Base-by-base conservation (phyloP, 495 filamentous ascomycete species). In the Penicillium angulare region DNA sequence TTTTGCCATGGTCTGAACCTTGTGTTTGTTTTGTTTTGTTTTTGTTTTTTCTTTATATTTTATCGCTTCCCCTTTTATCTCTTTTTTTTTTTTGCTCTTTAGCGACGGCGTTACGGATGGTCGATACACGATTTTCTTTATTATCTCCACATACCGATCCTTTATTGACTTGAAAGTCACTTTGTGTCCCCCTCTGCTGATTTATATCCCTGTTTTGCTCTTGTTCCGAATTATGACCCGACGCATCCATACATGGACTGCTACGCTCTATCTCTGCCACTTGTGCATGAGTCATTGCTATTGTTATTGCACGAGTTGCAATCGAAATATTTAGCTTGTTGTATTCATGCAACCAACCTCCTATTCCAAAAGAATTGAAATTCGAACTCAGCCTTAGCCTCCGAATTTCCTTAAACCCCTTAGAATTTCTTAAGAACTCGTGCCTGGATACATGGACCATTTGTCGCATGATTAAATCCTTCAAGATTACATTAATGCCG, bases 71-170 rank as follows among this genome's bases (percentile, higher is more conserved):
- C 34, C 33, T 46, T 15, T 50, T 40, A 22, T 46, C 32, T 40
- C 3, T 35, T 50, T 48, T 12, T 49, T 56, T 52, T 31, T 35
- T 50, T 39, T 46, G 22, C 48, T 49, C 50, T 67, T 47, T 55
- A 75, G 70, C 70, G 70, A 68, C 34, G 70, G 72, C 64, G 72
- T 75, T 66, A n/a, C 56, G 59, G 41, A 50, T 42, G n/a, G 27
- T 53, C 35, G 55, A 47, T 34, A 44, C 42, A 43, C 42, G 18
- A 39, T 40, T 41, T 22, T 20, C 15, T 60, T 46, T 31, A 16
- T 33, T 39, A 43, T 31, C 23, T 9, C 22, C 54, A 36, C 52
- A 56, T 53, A 32, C 44, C 40, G 18, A 17, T 20, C 34, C 12
- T 17, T 1, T 34, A 17, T 39, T 18, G 24, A 44, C 17, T 17